Evolutionary conservation across 164 flowering plant species (phyloP).

Genomic region (Piper longum): DNA sequence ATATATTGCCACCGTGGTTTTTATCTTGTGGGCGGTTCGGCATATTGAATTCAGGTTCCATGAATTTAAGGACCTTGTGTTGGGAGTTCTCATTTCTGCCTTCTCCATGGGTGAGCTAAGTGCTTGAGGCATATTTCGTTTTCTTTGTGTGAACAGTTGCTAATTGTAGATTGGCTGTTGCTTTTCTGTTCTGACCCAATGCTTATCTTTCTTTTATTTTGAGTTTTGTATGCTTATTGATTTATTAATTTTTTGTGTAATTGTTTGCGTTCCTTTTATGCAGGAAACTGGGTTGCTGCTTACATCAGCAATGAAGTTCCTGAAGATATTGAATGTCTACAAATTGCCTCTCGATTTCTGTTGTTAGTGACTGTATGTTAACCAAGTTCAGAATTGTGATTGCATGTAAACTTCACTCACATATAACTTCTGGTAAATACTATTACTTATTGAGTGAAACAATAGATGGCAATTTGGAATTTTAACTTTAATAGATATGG

Average conservation of each 20-base stretch:
- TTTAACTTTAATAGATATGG: too few species aligned
- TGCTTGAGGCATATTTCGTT: background rate
- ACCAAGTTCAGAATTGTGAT: background rate
- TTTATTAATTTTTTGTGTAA: too few species aligned
- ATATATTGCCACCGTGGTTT: constrained; percentile 50
- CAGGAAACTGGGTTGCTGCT: constrained; percentile 62
- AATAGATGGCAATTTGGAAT: background rate
- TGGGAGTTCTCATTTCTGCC: constrained; percentile 50
- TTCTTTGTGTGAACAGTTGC: background rate
- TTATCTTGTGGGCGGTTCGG: constrained; percentile 41
- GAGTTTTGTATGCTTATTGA: background rate
- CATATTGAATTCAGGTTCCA: constrained; percentile 74
- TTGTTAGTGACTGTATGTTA: constrained; percentile 39
- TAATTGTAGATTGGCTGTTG: background rate
- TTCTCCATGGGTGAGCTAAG: constrained; percentile 39
- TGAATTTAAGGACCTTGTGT: constrained; percentile 67
- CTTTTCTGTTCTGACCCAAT: too few species aligned
- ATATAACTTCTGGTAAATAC: too few species aligned
- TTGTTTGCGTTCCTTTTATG: background rate
- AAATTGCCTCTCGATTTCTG: constrained; percentile 58
- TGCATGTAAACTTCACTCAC: background rate
- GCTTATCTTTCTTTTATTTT: background rate
- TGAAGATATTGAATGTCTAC: constrained; percentile 50
- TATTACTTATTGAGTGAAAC: too few species aligned
- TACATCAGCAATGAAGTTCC: constrained; percentile 54